phyloP scores from a whole-genome alignment of 352 stramenopile species.

The Globisporangium viniferum region DNA sequence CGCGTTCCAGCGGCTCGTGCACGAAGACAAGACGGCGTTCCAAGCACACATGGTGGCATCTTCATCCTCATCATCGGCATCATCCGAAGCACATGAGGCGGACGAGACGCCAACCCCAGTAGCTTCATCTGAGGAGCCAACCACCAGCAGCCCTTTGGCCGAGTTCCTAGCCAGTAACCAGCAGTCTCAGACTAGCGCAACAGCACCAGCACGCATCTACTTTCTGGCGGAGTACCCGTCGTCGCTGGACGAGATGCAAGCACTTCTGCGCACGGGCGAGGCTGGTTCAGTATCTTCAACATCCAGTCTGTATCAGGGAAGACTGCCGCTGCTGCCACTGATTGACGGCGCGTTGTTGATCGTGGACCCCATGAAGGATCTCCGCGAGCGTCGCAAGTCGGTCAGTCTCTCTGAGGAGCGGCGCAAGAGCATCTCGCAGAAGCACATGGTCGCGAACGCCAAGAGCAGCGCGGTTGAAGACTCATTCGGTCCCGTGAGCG shows the following conservation, averaged over 20 bases:
- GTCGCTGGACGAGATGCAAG: slow-evolving; percentile 42
- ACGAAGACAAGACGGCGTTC: slow-evolving; percentile 40
- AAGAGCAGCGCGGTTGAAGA: background rate
- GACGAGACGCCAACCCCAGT: background rate
- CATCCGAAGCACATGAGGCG: background rate
- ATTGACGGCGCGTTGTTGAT: slow-evolving; percentile 61
- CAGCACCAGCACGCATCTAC: slow-evolving; percentile 39
- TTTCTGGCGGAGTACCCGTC: slow-evolving; percentile 59
- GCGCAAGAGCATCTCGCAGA: slow-evolving; percentile 28
- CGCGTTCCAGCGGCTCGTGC: slow-evolving; percentile 51
- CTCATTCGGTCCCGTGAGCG: background rate
- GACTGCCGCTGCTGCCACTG: slow-evolving; percentile 43
- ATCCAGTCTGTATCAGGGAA: background rate
- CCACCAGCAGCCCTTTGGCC: background rate
- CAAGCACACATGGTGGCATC: slow-evolving; percentile 1
- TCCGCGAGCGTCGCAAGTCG: slow-evolving; percentile 29
- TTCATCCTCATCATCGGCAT: background rate
- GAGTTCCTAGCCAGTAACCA: background rate
- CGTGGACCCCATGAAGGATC: slow-evolving; percentile 24
- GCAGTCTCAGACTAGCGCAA: background rate
- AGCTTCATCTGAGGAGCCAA: too few species aligned
- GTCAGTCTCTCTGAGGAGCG: slow-evolving; percentile 9
- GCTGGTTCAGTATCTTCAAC: background rate
- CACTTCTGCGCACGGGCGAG: slow-evolving; percentile 42
- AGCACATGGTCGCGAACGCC: background rate